Evolutionary conservation across 2,329 filamentous ascomycete species (phyloP).

Genomic region (Alternaria conjuncta): DNA sequence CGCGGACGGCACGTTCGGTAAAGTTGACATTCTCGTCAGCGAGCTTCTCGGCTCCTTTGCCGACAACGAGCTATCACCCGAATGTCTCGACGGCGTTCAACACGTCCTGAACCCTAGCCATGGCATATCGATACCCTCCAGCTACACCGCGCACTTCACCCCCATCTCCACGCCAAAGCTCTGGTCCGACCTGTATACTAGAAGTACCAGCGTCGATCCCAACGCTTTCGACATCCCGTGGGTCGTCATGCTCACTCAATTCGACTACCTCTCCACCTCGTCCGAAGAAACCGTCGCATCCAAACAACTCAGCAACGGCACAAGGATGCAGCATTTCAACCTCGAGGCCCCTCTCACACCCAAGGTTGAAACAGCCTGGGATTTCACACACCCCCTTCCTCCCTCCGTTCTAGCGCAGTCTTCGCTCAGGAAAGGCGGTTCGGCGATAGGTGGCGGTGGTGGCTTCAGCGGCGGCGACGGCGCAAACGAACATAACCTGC

Average conservation of each 20-base stretch:
- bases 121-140: conserved; percentile 91
- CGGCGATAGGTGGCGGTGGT: conserved; percentile 71
- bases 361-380: conserved; percentile 77
- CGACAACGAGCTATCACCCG: conserved; percentile 95
- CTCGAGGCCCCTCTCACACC: conserved; percentile 43
- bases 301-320: conserved; percentile 57
- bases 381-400: conserved; percentile 78
- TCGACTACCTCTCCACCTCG: conserved; percentile 79
- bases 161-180: conserved; percentile 88
- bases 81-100: conserved; percentile 95
- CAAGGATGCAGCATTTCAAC: conserved; percentile 41
- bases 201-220: conserved; percentile 64
- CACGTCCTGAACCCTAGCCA: conserved; percentile 79
- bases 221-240: conserved; percentile 89
- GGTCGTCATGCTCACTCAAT: conserved; percentile 88
- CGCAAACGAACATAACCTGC: conserved; percentile 87
- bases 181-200: conserved; percentile 76
- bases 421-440: conserved; percentile 66
- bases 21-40: conserved; percentile 91
- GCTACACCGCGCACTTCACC: conserved; percentile 92
- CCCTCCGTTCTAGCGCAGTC: conserved; percentile 62
- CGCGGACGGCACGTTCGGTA: conserved; percentile 61
- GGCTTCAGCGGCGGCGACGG: conserved; percentile 78
- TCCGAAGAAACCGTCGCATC: conserved; percentile 45
- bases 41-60: conserved; percentile 95